phyloP scores from a whole-genome alignment of 202 grass and related monocot species.

The Carex sylvatica region DNA sequence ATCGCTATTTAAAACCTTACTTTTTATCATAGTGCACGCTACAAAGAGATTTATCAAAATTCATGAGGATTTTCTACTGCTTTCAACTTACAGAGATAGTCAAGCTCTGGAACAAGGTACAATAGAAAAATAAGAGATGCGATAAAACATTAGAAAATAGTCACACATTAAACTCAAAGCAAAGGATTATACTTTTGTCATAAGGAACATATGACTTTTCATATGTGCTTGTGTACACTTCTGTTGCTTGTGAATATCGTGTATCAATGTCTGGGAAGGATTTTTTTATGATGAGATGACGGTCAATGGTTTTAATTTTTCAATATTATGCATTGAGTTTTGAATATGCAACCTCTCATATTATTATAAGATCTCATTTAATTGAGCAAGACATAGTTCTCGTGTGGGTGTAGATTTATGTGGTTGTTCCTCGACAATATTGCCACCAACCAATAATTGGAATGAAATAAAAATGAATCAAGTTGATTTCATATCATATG shows the following conservation, averaged over 20 bases:
- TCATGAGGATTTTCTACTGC: background rate
- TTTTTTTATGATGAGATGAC: background rate
- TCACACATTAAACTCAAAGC: background rate
- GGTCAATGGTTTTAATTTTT: background rate
- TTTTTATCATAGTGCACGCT: background rate
- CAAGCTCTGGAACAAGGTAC: background rate
- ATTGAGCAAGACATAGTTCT: background rate
- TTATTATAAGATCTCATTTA: background rate
- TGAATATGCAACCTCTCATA: background rate
- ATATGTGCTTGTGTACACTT: background rate
- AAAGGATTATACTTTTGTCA: background rate
- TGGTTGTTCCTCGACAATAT: background rate
- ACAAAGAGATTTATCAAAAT: background rate
- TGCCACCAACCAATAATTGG: background rate
- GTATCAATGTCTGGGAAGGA: background rate
- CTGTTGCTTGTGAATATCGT: background rate
- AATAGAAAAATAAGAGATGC: background rate
- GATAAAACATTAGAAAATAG: background rate
- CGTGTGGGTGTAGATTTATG: background rate
- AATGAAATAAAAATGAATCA: background rate
- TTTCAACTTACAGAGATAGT: background rate
- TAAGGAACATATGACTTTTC: background rate
- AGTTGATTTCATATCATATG: background rate
- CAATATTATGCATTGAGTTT: background rate
- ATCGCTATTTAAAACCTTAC: too few species aligned